Conservation (phyloP, 2,329 filamentous ascomycete genomes). For the Ophiostoma sp. region DNA sequence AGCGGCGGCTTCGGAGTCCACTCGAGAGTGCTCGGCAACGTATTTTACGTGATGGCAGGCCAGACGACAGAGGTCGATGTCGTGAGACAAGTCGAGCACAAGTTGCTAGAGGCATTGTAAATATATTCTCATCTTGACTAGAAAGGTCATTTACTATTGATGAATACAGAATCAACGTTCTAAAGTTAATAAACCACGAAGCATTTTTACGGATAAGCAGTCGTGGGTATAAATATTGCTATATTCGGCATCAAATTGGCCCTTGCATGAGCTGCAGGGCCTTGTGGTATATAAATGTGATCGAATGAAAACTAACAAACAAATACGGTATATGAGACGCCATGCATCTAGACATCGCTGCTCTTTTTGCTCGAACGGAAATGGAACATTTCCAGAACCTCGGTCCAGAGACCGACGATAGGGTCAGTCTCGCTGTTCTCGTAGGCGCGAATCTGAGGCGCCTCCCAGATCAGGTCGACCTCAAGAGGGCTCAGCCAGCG, state of each 20-base stretch:
- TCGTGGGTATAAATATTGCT: background rate
- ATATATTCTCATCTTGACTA: too few relatives aligned
- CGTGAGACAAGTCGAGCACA: background rate
- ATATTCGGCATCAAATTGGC: background rate
- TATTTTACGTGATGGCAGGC: slow-evolving; percentile 15
- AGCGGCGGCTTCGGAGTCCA: background rate
- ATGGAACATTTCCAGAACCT: slow-evolving; percentile 22
- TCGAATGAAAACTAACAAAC: background rate
- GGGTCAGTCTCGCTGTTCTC: slow-evolving; percentile 25
- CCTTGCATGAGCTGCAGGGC: background rate
- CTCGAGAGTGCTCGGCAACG: slow-evolving; percentile 17
- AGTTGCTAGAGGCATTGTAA: background rate
- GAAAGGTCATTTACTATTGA: too few relatives aligned
- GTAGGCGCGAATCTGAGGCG: slow-evolving; percentile 38
- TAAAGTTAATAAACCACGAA: too few relatives aligned
- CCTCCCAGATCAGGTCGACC: slow-evolving; percentile 31
- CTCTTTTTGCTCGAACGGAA: background rate
- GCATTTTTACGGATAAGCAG: too few relatives aligned
- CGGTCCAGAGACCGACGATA: slow-evolving; percentile 22
- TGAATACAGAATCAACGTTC: too few relatives aligned
- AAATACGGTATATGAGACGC: background rate
- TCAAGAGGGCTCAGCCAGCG: slow-evolving; percentile 32
- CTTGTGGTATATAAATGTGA: background rate
- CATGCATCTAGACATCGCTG: background rate
- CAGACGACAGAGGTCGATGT: slow-evolving; percentile 13